These are phyloP conservation scores for Stachybotrys chartarum DNA, from an alignment of 2,329 filamentous ascomycete genomes.

Conservation along the genomic window DNA sequence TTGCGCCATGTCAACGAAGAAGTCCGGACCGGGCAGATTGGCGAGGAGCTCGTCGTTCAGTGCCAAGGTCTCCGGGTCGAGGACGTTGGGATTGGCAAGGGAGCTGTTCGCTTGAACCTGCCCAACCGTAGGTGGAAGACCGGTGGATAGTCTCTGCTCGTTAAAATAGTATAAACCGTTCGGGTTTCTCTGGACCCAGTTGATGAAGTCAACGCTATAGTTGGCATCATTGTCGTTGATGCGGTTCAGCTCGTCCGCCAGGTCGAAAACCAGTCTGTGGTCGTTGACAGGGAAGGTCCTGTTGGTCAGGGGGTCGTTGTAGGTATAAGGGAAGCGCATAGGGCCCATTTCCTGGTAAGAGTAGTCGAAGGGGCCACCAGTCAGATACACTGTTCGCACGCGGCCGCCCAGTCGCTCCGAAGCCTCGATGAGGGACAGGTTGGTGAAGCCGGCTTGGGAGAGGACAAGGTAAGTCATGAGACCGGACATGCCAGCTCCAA, in stretches of 20 bases:
- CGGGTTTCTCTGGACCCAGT: slow-evolving; percentile 48
- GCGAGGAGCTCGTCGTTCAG: slow-evolving; percentile 29
- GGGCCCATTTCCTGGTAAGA: slow-evolving; percentile 63
- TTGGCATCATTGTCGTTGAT: slow-evolving; percentile 45
- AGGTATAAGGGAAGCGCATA: slow-evolving; percentile 55
- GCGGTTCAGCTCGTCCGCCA: slow-evolving; percentile 51
- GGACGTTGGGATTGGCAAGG: slow-evolving; percentile 30
- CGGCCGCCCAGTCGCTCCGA: slow-evolving; percentile 54
- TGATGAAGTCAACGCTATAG: slow-evolving; percentile 52
- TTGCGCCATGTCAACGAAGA: slow-evolving; percentile 27
- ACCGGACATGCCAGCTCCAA: slow-evolving; percentile 60
- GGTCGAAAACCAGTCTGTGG: slow-evolving; percentile 57
- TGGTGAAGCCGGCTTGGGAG: slow-evolving; percentile 46
- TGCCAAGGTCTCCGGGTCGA: slow-evolving; percentile 20
- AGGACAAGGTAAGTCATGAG: slow-evolving; percentile 50
- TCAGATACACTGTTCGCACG: slow-evolving; percentile 56
- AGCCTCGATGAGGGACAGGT: slow-evolving; percentile 57
- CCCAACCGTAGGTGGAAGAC: slow-evolving; percentile 43
- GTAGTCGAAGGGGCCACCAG: slow-evolving; percentile 51
- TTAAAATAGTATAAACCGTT: slow-evolving; percentile 47
- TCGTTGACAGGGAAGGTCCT: slow-evolving; percentile 53
- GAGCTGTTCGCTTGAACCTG: slow-evolving; percentile 31
- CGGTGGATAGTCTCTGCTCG: slow-evolving; percentile 39
- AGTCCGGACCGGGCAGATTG: slow-evolving; percentile 24
- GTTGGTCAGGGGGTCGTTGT: slow-evolving; percentile 43